These are phyloP conservation scores for Tylopilus sp. DNA, from an alignment of 768 basidiomycete genomes.

Conservation along the genomic window DNA sequence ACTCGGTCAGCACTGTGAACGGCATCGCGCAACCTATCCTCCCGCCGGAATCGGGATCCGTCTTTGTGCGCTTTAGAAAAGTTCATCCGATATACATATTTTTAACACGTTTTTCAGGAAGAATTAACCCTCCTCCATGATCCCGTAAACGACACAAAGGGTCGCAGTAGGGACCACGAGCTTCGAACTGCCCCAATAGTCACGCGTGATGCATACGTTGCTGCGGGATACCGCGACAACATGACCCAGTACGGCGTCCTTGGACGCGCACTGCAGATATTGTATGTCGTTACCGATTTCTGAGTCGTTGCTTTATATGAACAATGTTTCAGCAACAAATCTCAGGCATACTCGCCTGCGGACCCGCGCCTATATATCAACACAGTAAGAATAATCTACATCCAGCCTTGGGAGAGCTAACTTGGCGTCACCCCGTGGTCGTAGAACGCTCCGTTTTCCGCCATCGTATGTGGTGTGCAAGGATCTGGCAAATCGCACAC, in stretches of 20 bases:
- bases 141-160: slow-evolving; percentile 10
- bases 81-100: neutral
- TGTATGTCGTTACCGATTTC: slow-evolving; percentile 34
- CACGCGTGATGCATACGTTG: slow-evolving; percentile 46
- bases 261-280: slow-evolving; percentile 43
- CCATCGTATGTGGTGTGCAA: slow-evolving; percentile 74
- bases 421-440: neutral
- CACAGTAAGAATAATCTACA: slow-evolving; percentile 41
- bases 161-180: slow-evolving; percentile 31
- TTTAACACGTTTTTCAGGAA: slow-evolving; percentile 17
- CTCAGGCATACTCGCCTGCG: slow-evolving; percentile 26
- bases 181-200: slow-evolving; percentile 48
- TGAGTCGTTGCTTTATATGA: neutral
- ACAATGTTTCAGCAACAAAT: slow-evolving; percentile 25
- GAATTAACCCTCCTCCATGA: slow-evolving; percentile 34
- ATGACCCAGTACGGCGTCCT: slow-evolving; percentile 61
- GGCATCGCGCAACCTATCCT: neutral
- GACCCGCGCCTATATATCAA: slow-evolving; percentile 65
- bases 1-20: neutral
- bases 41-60: slow-evolving; percentile 7
- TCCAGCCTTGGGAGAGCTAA: neutral
- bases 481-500: slow-evolving; percentile 77
- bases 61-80: slow-evolving; percentile 22
- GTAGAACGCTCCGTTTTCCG: slow-evolving; percentile 72
- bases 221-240: slow-evolving; percentile 31